Evolutionary conservation across 768 basidiomycete genomes (phyloP).

Genomic region (Boletus vermiculosoides): DNA sequence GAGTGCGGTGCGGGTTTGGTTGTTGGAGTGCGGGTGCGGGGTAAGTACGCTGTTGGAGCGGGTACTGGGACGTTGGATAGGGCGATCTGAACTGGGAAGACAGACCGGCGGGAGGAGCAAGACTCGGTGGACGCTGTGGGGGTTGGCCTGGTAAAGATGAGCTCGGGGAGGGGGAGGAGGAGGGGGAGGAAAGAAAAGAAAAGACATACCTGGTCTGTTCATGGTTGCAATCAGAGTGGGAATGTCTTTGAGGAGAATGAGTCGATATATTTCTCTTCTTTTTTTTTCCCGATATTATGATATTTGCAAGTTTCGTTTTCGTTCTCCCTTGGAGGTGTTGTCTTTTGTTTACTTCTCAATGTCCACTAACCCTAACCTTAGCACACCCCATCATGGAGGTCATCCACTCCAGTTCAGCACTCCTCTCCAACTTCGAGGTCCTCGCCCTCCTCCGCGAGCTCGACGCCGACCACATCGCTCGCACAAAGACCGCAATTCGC

Average conservation of each 20-base stretch:
- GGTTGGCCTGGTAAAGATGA: slow-evolving; percentile 60
- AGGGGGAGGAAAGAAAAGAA: background rate
- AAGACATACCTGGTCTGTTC: slow-evolving; percentile 59
- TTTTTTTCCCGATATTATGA: slow-evolving; percentile 11
- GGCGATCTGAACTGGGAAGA: slow-evolving; percentile 61
- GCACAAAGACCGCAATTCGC: slow-evolving; percentile 66
- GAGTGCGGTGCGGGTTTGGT: slow-evolving; percentile 58
- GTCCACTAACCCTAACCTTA: slow-evolving; percentile 25
- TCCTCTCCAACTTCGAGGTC: slow-evolving; percentile 89
- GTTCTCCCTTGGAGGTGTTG: slow-evolving; percentile 23
- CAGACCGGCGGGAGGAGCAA: slow-evolving; percentile 62
- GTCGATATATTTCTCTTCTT: slow-evolving; percentile 9
- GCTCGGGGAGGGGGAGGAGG: slow-evolving; percentile 12
- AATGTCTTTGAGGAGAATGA: background rate
- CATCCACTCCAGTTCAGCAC: slow-evolving; percentile 62
- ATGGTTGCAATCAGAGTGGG: slow-evolving; percentile 29
- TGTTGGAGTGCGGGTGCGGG: slow-evolving; percentile 48
- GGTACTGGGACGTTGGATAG: slow-evolving; percentile 40
- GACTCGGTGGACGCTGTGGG: slow-evolving; percentile 76
- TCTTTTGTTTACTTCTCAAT: slow-evolving; percentile 22
- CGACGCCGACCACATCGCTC: slow-evolving; percentile 68
- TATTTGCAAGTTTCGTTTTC: slow-evolving; percentile 11
- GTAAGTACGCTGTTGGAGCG: slow-evolving; percentile 30
- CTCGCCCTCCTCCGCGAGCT: slow-evolving; percentile 72
- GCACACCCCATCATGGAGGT: slow-evolving; percentile 14